A percentile compares a stretch with the other conserved stretches of the same genome.
Evolutionary conservation across 1,284 basidiomycete genomes (phyloP).

Genomic region (Heterobasidion occidentale): DNA sequence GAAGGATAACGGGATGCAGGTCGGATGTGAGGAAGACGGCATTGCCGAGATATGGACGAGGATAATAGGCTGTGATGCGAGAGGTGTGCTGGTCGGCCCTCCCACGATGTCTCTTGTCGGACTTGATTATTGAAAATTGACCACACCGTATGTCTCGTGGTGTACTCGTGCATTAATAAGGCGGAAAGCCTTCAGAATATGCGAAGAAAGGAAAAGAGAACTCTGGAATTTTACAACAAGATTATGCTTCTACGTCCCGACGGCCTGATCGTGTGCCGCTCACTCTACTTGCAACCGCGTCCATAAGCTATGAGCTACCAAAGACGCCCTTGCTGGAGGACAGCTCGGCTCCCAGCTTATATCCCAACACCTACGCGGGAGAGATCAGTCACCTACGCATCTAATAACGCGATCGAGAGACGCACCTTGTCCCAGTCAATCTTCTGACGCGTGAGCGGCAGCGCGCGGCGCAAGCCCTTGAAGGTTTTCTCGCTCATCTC

Average conservation of each 20-base stretch:
- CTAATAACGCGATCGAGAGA: background rate
- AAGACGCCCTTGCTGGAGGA: conserved; percentile 63
- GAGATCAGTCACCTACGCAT: background rate
- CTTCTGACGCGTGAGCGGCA: conserved; percentile 90
- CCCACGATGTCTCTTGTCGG: conserved; percentile 4
- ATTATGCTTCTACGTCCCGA: background rate
- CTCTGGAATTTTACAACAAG: background rate
- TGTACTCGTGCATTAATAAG: background rate
- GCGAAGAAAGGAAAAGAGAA: background rate
- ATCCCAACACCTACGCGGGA: conserved; percentile 58
- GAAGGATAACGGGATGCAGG: conserved; percentile 66
- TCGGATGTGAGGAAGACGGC: conserved; percentile 70
- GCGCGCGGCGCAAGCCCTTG: conserved; percentile 78
- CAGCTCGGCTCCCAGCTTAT: conserved; percentile 81
- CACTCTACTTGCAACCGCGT: background rate
- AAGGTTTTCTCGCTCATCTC: conserved; percentile 90
- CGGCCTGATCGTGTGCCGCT: background rate
- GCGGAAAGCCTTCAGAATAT: background rate
- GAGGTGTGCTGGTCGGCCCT: conserved; percentile 8
- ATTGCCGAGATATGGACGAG: conserved; percentile 52
- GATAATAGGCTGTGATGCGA: conserved; percentile 41
- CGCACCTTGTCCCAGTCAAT: conserved; percentile 89
- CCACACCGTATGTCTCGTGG: background rate
- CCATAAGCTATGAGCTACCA: conserved; percentile 22
- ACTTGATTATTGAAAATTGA: background rate